Evolutionary conservation across 352 stramenopile genomes (phyloP).

Genomic region (Globisporangium orthogonon): DNA sequence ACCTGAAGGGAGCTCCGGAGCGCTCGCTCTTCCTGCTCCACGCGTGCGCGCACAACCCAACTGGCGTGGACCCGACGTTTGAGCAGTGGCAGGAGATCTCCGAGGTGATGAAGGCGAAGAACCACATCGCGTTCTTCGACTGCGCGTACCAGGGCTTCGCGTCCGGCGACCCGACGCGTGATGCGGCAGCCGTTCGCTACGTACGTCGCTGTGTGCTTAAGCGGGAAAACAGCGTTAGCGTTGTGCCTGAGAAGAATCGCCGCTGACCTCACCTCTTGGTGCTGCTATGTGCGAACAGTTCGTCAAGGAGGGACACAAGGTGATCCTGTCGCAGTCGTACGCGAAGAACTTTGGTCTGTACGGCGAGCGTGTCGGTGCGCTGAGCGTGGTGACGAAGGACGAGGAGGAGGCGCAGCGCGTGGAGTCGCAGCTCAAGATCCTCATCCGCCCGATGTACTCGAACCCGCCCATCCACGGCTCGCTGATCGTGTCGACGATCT

Average conservation of each 20-base stretch:
- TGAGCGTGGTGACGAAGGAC: conserved; percentile 93
- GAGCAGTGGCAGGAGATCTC: conserved; percentile 98
- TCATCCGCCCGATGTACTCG: conserved; percentile 99
- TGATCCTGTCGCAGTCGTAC: conserved; percentile 97
- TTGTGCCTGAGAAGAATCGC: not conserved
- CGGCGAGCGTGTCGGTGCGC: conserved; percentile 95
- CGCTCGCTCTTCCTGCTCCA: conserved; percentile 97
- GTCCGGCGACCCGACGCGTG: conserved; percentile 93
- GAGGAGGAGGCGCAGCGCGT: conserved; percentile 94
- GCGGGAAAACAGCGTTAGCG: not conserved
- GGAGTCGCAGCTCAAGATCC: conserved; percentile 97
- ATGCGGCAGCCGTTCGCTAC: conserved; percentile 93
- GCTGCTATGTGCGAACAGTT: conserved; percentile 53
- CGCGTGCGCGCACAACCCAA: conserved; percentile 99
- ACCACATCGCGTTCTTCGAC: conserved; percentile 98
- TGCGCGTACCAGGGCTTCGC: conserved; percentile 99
- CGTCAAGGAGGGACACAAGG: conserved; percentile 96
- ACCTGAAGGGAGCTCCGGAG: conserved; percentile 92
- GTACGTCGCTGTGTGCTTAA: conserved; percentile 16
- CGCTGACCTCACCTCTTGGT: not conserved
- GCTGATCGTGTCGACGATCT: conserved; percentile 95
- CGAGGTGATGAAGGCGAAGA: conserved; percentile 92
- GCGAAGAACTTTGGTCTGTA: conserved; percentile 99
- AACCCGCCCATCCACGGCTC: conserved; percentile 98
- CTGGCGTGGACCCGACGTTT: conserved; percentile 95